Percentiles rank a stretch among this genome's conserved stretches.
These are phyloP conservation scores for Galerina sulciceps DNA, from an alignment of 768 basidiomycete genomes.

Conservation along the genomic window DNA sequence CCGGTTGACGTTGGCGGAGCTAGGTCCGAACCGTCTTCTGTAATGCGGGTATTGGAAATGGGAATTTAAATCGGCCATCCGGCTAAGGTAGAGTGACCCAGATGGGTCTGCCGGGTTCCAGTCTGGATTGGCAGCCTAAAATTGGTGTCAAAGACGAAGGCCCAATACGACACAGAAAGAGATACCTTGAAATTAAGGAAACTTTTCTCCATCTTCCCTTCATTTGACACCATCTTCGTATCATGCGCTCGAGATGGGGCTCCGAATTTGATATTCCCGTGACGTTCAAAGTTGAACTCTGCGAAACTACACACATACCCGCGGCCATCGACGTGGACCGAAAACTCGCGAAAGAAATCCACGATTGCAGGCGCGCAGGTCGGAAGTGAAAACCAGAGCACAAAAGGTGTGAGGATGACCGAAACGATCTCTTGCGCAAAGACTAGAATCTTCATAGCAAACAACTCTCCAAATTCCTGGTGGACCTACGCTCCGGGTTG, in stretches of 20 bases:
- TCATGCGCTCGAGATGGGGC: constrained; percentile 73
- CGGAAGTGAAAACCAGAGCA: constrained; percentile 93
- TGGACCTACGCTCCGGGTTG: constrained; percentile 64
- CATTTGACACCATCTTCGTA: constrained; percentile 80
- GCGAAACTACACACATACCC: constrained; percentile 99
- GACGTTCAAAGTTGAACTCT: constrained; percentile 95
- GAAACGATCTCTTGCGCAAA: constrained; percentile 90
- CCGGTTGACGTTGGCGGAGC: neutral
- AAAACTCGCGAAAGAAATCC: constrained; percentile 98
- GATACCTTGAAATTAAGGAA: constrained; percentile 89
- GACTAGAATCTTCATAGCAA: constrained; percentile 88
- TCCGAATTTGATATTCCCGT: constrained; percentile 95
- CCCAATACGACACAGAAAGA: neutral
- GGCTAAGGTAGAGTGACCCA: constrained; percentile 86
- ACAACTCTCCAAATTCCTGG: constrained; percentile 88
- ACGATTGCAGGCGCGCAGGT: constrained; percentile 88
- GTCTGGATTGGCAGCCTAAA: constrained; percentile 87
- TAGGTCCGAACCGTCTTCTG: constrained; percentile 30
- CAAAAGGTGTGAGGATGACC: constrained; percentile 91
- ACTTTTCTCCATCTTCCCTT: constrained; percentile 99
- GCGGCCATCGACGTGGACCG: constrained; percentile 93
- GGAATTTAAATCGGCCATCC: constrained; percentile 74
- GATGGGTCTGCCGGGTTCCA: constrained; percentile 94
- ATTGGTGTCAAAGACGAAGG: neutral
- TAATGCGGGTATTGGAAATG: constrained; percentile 45